These are phyloP conservation scores for Bauhinia variegata DNA, from an alignment of 306 rosid species.

Conservation along the genomic window DNA sequence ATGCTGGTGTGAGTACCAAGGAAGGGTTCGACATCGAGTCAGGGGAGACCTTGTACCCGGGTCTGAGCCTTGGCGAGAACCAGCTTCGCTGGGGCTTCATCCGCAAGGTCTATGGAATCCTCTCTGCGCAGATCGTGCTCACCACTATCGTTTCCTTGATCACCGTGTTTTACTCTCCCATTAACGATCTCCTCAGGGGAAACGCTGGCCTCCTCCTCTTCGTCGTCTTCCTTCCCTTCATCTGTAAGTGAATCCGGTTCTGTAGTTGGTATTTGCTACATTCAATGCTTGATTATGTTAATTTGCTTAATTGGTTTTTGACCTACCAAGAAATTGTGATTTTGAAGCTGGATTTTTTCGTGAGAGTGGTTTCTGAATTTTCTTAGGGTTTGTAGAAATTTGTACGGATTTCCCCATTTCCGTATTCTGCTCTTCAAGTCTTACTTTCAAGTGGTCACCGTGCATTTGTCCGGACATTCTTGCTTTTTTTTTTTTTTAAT, in stretches of 20 bases:
- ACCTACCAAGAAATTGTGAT: neutral
- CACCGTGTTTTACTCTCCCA: conserved; percentile 72
- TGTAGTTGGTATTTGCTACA: neutral
- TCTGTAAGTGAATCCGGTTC: conserved; percentile 51
- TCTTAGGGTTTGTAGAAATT: no score
- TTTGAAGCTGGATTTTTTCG: no score
- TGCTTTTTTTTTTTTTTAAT: neutral
- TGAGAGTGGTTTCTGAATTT: no score
- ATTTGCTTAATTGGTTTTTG: no score
- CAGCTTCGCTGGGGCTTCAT: conserved; percentile 98
- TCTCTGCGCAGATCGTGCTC: conserved; percentile 78
- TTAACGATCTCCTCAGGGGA: conserved; percentile 80
- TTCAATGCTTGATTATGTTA: neutral
- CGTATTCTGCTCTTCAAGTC: no score
- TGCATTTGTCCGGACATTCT: neutral
- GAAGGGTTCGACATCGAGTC: conserved; percentile 73
- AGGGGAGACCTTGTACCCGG: conserved; percentile 81
- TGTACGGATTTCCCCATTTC: no score
- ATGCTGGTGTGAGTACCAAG: conserved; percentile 50
- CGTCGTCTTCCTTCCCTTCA: conserved; percentile 75
- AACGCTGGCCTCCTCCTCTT: conserved; percentile 71
- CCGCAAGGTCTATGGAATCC: conserved; percentile 92
- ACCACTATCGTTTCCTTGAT: conserved; percentile 76
- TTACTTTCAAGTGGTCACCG: no score
- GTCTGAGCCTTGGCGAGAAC: conserved; percentile 74